Evolutionary conservation across 2,329 filamentous ascomycete species (phyloP), one percentile per base, ranked within the genome.

Genomic region (Diaporthe sp.): DNA sequence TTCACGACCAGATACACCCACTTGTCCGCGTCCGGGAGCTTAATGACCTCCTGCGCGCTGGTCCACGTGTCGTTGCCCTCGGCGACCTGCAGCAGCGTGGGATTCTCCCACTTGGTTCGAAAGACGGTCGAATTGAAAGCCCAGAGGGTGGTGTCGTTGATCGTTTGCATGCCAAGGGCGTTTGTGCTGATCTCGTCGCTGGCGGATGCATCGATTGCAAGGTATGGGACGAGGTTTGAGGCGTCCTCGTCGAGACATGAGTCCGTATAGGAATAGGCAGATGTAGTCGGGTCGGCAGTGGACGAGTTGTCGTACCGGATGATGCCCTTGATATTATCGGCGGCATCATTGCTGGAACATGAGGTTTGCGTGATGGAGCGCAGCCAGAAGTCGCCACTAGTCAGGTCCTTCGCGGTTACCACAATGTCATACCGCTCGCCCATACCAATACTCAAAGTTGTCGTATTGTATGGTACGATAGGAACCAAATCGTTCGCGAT

Each of bases 401-500:
- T 77, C 57, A 68, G 57, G 15, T 46, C 70, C 22, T 79, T 72
- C 72, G 86, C 87, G 7, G 81, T 81, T 8, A 89, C 82, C 22
- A 89, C 80, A 5, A 89, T 78, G 77, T 89, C 87, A 77, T 87
- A 87, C 4, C 87, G 82, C 76, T 86, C 85, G 51, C 87, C 89
- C 72, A 90, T 86, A 37, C 82, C 86, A 12, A 92, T 83, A 28
- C 83, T 87, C n/a, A 92, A 81, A 28, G 86, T 65, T 15, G 59
- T 69, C 0, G 87, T 87, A 3, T 82, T 82, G 78, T 89, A 90
- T 2, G 89, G 89, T 58, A 83, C 77, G 70, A 88, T 80, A 0
- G 86, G 84, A 1, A 88, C 85, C 44, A 87, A 87, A 78, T 89
- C 88, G 74, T 84, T 86, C 8, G 87, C 83, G 57, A 89, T 85